Evolutionary conservation across 306 rosid genomes (phyloP).

Genomic region (Quercus alba): DNA sequence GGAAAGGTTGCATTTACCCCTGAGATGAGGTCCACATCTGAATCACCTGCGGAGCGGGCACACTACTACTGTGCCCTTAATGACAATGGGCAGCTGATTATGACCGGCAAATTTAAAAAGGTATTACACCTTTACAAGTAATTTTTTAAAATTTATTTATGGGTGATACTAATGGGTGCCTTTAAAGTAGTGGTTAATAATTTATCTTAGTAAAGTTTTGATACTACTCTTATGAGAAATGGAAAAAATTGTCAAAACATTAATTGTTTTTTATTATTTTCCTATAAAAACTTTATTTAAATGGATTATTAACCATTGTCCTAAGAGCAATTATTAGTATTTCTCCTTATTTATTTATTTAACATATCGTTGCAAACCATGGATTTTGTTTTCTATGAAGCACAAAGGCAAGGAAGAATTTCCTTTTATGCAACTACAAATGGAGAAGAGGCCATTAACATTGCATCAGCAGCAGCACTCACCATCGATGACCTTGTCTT

Average conservation of each 20-base stretch:
- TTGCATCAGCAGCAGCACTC: not conserved
- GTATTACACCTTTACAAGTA: conserved; percentile 22
- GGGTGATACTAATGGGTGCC: too few relatives aligned
- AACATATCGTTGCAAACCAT: conserved; percentile 53
- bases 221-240: too few relatives aligned
- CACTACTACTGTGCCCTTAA: conserved; percentile 77
- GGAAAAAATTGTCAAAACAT: rapidly evolving
- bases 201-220: too few relatives aligned
- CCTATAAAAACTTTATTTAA: too few relatives aligned
- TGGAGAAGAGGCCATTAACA: conserved; percentile 85
- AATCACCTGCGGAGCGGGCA: conserved; percentile 42
- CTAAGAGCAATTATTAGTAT: too few relatives aligned
- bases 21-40: conserved; percentile 52
- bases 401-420: conserved; percentile 90
- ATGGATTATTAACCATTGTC: rapidly evolving
- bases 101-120: conserved; percentile 39
- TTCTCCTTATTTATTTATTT: not conserved
- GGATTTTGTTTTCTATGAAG: conserved; percentile 86
- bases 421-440: conserved; percentile 66
- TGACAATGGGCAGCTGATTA: conserved; percentile 49
- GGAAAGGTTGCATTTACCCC: conserved; percentile 61
- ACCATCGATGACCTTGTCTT: too few relatives aligned
- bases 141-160: not conserved
- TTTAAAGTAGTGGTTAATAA: too few relatives aligned
- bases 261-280: not conserved